Percentiles rank a stretch among this genome's conserved stretches.
Conservation (phyloP, 441 rosid genomes). For the Francoa sonchifolia region DNA sequence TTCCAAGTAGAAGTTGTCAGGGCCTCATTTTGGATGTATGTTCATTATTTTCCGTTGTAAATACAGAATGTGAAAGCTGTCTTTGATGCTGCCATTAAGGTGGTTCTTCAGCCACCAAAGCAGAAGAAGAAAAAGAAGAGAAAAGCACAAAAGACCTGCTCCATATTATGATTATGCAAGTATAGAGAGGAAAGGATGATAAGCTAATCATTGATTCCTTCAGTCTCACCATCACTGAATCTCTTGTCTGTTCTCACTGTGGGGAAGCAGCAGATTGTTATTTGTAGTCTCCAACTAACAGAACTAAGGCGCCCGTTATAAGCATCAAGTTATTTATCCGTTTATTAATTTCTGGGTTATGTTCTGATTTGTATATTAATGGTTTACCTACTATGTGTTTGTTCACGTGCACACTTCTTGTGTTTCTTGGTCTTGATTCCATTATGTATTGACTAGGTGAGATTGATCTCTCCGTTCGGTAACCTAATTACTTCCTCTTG, state of each 20-base stretch:
- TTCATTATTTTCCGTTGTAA: conserved; percentile 8
- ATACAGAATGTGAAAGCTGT: conserved; percentile 85
- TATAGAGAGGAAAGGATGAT: conserved; percentile 8
- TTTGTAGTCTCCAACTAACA: conserved; percentile 30
- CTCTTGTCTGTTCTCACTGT: conserved; percentile 9
- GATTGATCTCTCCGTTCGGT: background rate
- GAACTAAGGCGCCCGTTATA: conserved; percentile 18
- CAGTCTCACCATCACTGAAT: conserved; percentile 14
- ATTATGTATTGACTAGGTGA: conserved; percentile 10
- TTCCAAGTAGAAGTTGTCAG: background rate
- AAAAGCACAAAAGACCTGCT: conserved; percentile 55
- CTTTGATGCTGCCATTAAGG: conserved; percentile 88
- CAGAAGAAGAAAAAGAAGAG: conserved; percentile 86
- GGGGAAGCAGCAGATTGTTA: conserved; percentile 19
- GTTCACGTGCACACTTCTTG: background rate
- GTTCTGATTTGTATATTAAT: conserved; percentile 20
- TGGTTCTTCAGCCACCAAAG: conserved; percentile 89
- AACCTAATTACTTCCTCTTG: conserved; percentile 7
- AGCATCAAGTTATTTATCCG: conserved; percentile 11
- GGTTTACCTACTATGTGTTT: conserved; percentile 6
- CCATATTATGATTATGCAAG: conserved; percentile 44
- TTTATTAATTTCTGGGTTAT: conserved; percentile 4
- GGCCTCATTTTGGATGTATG: conserved; percentile 1
- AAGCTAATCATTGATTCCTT: conserved; percentile 13
- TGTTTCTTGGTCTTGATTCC: conserved; percentile 14